A percentile compares a stretch with the other conserved stretches of the same genome.
phyloP scores from a whole-genome alignment of 768 basidiomycete genomes.

The Termitomyces bulborhizus region DNA sequence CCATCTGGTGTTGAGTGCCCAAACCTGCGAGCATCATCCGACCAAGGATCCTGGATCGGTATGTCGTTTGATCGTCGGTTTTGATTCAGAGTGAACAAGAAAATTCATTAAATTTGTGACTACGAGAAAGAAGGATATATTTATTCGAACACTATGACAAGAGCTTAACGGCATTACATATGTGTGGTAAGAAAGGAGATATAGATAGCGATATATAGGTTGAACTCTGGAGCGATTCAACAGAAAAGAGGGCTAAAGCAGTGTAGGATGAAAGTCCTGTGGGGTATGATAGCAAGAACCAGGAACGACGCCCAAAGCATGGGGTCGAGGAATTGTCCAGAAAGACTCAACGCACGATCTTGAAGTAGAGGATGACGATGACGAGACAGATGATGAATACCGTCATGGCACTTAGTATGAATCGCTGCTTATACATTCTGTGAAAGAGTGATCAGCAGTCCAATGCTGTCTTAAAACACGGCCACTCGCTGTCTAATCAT shows the following conservation, averaged over 20 bases:
- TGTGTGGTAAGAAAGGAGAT: not conserved
- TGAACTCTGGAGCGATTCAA: not conserved
- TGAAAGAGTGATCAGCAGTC: not conserved
- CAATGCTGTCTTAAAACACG: not conserved
- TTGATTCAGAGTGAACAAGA: not conserved
- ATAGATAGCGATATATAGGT: not conserved
- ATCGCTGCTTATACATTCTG: constrained; percentile 90
- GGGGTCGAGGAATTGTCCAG: not conserved
- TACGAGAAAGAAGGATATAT: not conserved
- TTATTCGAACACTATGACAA: not conserved
- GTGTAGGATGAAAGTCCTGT: too few species aligned
- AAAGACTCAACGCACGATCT: constrained; percentile 21
- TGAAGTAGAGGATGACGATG: constrained; percentile 64
- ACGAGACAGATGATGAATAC: constrained; percentile 74
- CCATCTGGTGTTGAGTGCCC: constrained; percentile 20
- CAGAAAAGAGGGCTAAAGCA: not conserved
- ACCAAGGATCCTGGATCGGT: not conserved
- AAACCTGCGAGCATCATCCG: constrained; percentile 1
- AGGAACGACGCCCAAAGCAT: not conserved
- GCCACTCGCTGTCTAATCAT: constrained; percentile 82
- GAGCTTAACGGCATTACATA: not conserved
- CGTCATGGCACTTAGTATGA: constrained; percentile 73
- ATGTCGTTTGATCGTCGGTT: not conserved
- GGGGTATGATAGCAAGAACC: not conserved
- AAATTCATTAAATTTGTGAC: not conserved